Conservation (phyloP, 352 stramenopile genomes). For the Globisporangium lucens region DNA sequence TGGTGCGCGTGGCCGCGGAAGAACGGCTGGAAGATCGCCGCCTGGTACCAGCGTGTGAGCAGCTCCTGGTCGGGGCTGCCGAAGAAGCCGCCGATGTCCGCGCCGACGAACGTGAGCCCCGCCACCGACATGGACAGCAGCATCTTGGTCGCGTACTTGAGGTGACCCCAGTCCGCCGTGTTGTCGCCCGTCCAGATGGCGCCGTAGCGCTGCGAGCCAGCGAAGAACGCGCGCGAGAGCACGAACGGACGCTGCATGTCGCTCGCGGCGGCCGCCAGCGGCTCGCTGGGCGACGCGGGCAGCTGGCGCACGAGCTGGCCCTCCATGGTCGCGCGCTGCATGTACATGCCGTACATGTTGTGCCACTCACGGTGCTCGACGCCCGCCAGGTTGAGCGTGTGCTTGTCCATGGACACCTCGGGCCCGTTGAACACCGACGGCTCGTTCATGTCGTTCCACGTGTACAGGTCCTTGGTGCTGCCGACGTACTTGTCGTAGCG, state of each 20-base stretch:
- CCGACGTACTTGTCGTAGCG: conserved; percentile 93
- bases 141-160: conserved; percentile 96
- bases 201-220: conserved; percentile 95
- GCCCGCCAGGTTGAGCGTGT: conserved; percentile 87
- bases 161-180: conserved; percentile 93
- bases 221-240: conserved; percentile 96
- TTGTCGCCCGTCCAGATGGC: conserved; percentile 99
- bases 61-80: conserved; percentile 95
- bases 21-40: conserved; percentile 96
- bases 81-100: conserved; percentile 99
- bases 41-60: conserved; percentile 96
- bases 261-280: conserved; percentile 43
- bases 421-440: conserved; percentile 99
- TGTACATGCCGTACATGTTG: conserved; percentile 99
- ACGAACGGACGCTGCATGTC: conserved; percentile 95
- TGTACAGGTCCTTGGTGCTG: conserved; percentile 93
- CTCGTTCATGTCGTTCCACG: conserved; percentile 99
- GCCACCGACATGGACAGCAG: conserved; percentile 95
- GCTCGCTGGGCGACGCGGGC: conserved; percentile 28
- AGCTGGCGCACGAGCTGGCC: conserved; percentile 84
- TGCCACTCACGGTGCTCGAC: conserved; percentile 99
- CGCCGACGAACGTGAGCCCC: conserved; percentile 96
- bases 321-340: conserved; percentile 95
- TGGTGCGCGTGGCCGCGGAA: conserved; percentile 99
- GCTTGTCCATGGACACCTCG: conserved; percentile 98